Evolutionary conservation across 805 yeast species (phyloP).

Genomic region (Lachancea thermotolerans): DNA sequence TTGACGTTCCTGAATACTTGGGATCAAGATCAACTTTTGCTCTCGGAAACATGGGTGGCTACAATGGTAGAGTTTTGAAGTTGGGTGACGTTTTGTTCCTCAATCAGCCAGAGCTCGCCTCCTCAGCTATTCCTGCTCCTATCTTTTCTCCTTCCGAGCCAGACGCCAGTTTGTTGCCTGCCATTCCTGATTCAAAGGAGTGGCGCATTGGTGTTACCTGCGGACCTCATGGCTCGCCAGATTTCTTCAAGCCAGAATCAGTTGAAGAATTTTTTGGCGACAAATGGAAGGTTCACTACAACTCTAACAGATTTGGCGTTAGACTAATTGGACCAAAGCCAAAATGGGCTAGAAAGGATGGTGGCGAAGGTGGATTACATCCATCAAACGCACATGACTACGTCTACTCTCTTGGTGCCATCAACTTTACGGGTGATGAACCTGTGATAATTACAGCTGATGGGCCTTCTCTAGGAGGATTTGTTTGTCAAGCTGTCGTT

Average conservation of each 20-base stretch:
- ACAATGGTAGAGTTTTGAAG: conserved; percentile 86
- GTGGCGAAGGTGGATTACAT: conserved; percentile 97
- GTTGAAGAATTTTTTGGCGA: conserved; percentile 66
- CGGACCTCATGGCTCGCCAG: conserved; percentile 98
- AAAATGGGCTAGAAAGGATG: conserved; percentile 90
- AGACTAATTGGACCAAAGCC: conserved; percentile 94
- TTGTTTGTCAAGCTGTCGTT: conserved; percentile 94
- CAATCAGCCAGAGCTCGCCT: conserved; percentile 65
- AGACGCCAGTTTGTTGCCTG: conserved; percentile 40
- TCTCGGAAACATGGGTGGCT: conserved; percentile 86
- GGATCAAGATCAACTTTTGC: conserved; percentile 98
- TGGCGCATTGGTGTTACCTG: conserved; percentile 93
- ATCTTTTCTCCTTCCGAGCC: conserved; percentile 53
- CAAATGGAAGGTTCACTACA: conserved; percentile 93
- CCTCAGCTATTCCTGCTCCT: conserved; percentile 69
- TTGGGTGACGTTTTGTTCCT: conserved; percentile 87
- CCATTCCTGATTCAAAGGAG: conserved; percentile 25
- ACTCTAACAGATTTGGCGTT: conserved; percentile 95
- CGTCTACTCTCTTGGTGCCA: conserved; percentile 92
- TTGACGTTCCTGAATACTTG: conserved; percentile 87
- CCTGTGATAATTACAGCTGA: conserved; percentile 96
- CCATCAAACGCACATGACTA: conserved; percentile 99
- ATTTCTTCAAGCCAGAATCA: conserved; percentile 74
- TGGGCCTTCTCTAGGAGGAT: conserved; percentile 97
- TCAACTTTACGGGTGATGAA: conserved; percentile 97